Evolutionary conservation across 2,329 filamentous ascomycete genomes (phyloP).

Genomic region (Scedosporium minutisporum): DNA sequence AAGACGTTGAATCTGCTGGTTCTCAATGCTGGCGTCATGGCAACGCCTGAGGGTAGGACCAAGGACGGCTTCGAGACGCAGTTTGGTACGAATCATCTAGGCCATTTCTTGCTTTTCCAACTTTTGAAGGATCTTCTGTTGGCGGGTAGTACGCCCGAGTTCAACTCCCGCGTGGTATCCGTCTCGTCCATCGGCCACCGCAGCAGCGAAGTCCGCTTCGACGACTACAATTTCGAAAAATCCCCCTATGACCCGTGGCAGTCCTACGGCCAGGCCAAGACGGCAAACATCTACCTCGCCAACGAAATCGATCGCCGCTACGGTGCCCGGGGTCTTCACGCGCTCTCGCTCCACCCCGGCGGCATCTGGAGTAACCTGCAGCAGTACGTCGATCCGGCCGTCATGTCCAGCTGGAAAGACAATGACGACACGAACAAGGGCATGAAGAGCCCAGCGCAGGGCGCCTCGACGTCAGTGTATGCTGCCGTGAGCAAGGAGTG

Average conservation of each 20-base stretch:
- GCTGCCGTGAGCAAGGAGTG: constrained; percentile 30
- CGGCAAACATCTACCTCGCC: constrained; percentile 39
- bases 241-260: constrained; percentile 21
- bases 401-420: constrained; percentile 11
- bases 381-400: neutral
- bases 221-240: constrained; percentile 21
- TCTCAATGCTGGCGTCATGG: constrained; percentile 14
- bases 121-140: constrained; percentile 35
- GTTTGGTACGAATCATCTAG: constrained; percentile 43
- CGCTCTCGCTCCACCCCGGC: constrained; percentile 35
- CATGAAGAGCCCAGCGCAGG: constrained; percentile 22
- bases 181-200: constrained; percentile 35
- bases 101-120: constrained; percentile 43
- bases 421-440: constrained; percentile 6
- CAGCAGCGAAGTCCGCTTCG: constrained; percentile 20
- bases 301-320: constrained; percentile 42
- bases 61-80: constrained; percentile 25
- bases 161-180: constrained; percentile 35
- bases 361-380: constrained; percentile 19
- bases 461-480: constrained; percentile 37
- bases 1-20: constrained; percentile 15
- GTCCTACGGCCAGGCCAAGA: constrained; percentile 40
- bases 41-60: constrained; percentile 10
- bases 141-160: constrained; percentile 23
- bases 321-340: constrained; percentile 31